Evolutionary conservation across 108 stramenopile genomes (phyloP), one percentile per base, ranked within the genome.

Genomic region (Parietichytrium sp.): DNA sequence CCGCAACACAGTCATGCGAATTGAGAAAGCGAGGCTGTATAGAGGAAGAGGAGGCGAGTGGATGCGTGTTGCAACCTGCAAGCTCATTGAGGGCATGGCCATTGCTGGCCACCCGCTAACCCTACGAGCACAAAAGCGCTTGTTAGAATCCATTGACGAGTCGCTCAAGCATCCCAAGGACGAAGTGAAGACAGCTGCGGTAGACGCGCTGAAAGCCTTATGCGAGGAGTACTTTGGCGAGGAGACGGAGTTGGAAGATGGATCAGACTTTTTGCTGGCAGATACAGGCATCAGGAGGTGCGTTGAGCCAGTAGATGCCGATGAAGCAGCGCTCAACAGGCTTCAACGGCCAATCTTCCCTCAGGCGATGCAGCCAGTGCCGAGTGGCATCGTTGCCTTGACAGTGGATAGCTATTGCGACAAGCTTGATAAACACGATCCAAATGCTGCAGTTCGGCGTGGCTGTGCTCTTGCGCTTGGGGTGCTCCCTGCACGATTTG

Each of bases 31-130:
- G 30, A 83, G 97, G n/a, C 89, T 96, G 16, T 99, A 96, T 86
- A 86, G 96, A 47, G 97, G 98, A n/a, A 86, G 93, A 18, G 98
- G 97, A 27, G 96, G 98, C 30, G 96, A 98, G 85, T 90, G 94
- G 15, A 94, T 98, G 90, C 91, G 96, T 29, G 82, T 81, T 29
- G 97, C 96, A 55, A 93, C 93, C 47, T 97, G 96, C 82, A 84
- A 92, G 42, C 83, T 97, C 80, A 94, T 97, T 83, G 94, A 96
- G 84, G 94, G 93, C 83, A 83, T 96, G 16, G 91, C 93, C 13
- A 78, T 91, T 10, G 87, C 94, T 3, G 51, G 80, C 20, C 77
- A 94, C n/a, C 91, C 91, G 45, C 61, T 97, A 26, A 77, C 90
- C 15, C 91, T 92, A 3, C 92, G 84, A 72, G 88, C 91, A 55